Evolutionary conservation across 805 yeast species (phyloP).

Genomic region (Lipomyces sp.): DNA sequence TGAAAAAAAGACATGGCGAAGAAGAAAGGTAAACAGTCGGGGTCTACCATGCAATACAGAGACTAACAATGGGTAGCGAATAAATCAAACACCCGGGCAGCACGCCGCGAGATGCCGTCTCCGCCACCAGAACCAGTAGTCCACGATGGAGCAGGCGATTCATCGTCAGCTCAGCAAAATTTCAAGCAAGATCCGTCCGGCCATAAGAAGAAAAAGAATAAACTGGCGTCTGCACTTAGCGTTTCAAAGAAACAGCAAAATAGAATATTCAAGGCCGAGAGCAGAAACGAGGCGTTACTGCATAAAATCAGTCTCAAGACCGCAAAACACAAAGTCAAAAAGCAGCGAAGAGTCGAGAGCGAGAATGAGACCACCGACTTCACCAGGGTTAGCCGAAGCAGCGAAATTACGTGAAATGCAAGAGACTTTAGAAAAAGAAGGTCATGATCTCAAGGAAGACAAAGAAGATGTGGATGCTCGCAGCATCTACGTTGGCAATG

Average conservation of each 20-base stretch:
- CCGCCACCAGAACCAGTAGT: constrained; percentile 18
- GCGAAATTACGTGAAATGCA: constrained; percentile 65
- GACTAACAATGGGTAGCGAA: constrained; percentile 11
- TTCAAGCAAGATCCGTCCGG: constrained; percentile 3
- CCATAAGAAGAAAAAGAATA: constrained; percentile 7
- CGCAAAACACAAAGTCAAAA: constrained; percentile 20
- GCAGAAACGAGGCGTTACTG: constrained; percentile 5
- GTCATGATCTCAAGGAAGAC: constrained; percentile 51
- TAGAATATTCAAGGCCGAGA: constrained; percentile 20
- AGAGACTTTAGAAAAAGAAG: constrained; percentile 52
- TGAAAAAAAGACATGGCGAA: constrained; percentile 14
- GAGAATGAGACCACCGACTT: constrained; percentile 15
- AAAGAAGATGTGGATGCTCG: constrained; percentile 73
- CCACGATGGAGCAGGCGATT: constrained; percentile 24
- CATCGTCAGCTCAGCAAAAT: neutral
- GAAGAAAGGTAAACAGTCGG: constrained; percentile 18
- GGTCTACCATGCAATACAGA: too few species aligned
- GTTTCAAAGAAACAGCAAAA: constrained; percentile 12
- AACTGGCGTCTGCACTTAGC: neutral
- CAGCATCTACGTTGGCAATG: constrained; percentile 81
- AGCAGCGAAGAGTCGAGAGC: constrained; percentile 28
- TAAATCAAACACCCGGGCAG: constrained; percentile 28
- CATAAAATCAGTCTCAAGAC: constrained; percentile 3
- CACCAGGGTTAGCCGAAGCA: constrained; percentile 57
- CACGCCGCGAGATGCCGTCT: constrained; percentile 30